Conservation (phyloP, 2,329 filamentous ascomycete species). For the Tolypocladium sp. region DNA sequence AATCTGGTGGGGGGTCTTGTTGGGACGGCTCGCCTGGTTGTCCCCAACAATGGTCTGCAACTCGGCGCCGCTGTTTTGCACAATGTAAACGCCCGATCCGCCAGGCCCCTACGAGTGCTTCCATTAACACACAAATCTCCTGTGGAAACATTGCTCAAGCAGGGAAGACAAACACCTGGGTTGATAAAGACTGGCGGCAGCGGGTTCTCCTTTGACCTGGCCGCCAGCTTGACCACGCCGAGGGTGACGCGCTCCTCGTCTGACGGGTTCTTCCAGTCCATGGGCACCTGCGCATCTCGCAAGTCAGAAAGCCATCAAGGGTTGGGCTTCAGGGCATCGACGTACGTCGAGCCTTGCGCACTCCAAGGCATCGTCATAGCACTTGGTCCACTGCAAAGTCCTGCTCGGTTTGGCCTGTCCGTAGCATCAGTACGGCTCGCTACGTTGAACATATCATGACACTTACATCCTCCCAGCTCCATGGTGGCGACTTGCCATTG, state of each 20-base stretch:
- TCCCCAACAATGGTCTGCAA: conserved; percentile 36
- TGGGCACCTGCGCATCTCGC: conserved; percentile 17
- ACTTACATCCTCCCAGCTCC: conserved; percentile 16
- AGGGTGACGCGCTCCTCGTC: conserved; percentile 18
- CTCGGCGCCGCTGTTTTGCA: conserved; percentile 18
- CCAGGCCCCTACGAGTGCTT: conserved; percentile 31
- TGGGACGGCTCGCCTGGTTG: conserved; percentile 26
- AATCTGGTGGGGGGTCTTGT: background rate
- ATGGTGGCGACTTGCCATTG: conserved; percentile 6
- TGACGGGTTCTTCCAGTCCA: conserved; percentile 22
- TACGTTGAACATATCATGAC: conserved; percentile 12
- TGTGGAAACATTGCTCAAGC: too few relatives aligned
- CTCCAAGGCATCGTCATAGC: conserved; percentile 10
- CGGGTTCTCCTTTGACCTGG: conserved; percentile 15
- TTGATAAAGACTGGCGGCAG: conserved; percentile 24
- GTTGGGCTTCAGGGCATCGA: too few relatives aligned
- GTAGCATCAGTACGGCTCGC: background rate
- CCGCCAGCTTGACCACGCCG: conserved; percentile 21
- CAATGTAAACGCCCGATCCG: conserved; percentile 31
- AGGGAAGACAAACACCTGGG: conserved; percentile 17
- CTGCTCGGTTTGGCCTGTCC: conserved; percentile 22
- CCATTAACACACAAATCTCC: background rate
- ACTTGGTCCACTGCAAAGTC: conserved; percentile 7
- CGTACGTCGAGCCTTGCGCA: conserved; percentile 23
- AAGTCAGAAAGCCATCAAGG: background rate